Percentiles rank a stretch among this genome's conserved stretches.
Conservation (phyloP, 139 green algal species). For the Chlamydomonas applanata region DNA sequence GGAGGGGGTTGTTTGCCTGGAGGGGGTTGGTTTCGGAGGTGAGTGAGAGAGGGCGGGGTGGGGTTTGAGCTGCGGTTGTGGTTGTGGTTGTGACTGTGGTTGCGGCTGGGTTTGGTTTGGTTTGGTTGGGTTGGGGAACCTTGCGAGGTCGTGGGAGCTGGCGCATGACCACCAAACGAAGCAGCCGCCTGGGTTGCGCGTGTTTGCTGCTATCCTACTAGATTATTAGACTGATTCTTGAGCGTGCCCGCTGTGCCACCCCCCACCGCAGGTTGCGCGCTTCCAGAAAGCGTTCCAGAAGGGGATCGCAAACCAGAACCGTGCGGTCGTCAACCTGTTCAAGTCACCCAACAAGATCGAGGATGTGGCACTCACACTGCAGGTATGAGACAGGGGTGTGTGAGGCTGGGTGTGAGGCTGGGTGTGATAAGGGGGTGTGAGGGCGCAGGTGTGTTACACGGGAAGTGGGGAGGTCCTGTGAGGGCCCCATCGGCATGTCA, state of each 20-base stretch:
- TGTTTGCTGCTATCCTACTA: conserved; percentile 4
- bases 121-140: neutral
- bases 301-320: conserved; percentile 68
- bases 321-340: conserved; percentile 93
- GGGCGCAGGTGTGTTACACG: too few species aligned
- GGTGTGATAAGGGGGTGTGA: too few species aligned
- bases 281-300: conserved; percentile 63
- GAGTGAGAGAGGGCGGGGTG: neutral
- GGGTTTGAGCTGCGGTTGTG: conserved; percentile 2
- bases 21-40: too few species aligned
- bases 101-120: neutral
- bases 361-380: conserved; percentile 70
- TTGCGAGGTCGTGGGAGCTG: too few species aligned
- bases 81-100: too few species aligned
- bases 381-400: neutral
- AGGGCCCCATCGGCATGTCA: too few species aligned
- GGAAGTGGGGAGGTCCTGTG: too few species aligned
- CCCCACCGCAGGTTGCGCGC: conserved; percentile 31
- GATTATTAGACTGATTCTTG: too few species aligned
- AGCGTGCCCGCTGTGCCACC: neutral
- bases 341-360: conserved; percentile 87
- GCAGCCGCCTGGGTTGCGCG: neutral
- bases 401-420: neutral
- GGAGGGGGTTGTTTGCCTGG: too few species aligned
- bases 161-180: too few species aligned